These are phyloP conservation scores for Penicillium sp. DNA, from an alignment of 2,329 filamentous ascomycete species.

Conservation along the genomic window DNA sequence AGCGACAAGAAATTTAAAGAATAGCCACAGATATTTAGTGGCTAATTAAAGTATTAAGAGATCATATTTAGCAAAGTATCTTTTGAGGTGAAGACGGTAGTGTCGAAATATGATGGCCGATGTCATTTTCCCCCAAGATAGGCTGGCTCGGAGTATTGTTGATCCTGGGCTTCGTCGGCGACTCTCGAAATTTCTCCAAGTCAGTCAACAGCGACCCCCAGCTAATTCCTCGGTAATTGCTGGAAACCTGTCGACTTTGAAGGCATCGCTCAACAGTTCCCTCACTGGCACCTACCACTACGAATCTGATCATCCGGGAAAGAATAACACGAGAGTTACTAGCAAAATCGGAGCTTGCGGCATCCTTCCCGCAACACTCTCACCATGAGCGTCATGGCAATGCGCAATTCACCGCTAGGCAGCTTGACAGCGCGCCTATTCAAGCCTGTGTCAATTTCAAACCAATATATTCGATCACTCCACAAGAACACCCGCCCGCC, in stretches of 20 bases:
- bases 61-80: conserved; percentile 3
- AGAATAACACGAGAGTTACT: neutral
- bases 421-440: conserved; percentile 26
- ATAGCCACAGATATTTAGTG: neutral
- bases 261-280: neutral
- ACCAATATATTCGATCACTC: conserved; percentile 40
- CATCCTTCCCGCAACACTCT: conserved; percentile 4
- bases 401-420: conserved; percentile 29
- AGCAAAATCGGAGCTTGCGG: conserved; percentile 3
- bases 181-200: conserved; percentile 30
- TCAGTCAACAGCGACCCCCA: conserved; percentile 6
- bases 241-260: neutral
- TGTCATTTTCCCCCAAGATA: neutral
- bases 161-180: conserved; percentile 24
- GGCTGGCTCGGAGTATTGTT: conserved; percentile 29
- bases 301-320: neutral
- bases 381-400: conserved; percentile 26
- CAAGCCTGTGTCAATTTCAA: conserved; percentile 24
- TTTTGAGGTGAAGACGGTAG: neutral
- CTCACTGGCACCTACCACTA: neutral
- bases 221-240: conserved; percentile 4
- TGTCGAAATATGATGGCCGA: neutral
- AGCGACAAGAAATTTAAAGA: neutral
- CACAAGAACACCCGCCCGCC: conserved; percentile 43
- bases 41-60: neutral